Evolutionary conservation across 1,139 yeast genomes (phyloP), one percentile per base, ranked within the genome.

Genomic region (Yamadazyma triangularis): DNA sequence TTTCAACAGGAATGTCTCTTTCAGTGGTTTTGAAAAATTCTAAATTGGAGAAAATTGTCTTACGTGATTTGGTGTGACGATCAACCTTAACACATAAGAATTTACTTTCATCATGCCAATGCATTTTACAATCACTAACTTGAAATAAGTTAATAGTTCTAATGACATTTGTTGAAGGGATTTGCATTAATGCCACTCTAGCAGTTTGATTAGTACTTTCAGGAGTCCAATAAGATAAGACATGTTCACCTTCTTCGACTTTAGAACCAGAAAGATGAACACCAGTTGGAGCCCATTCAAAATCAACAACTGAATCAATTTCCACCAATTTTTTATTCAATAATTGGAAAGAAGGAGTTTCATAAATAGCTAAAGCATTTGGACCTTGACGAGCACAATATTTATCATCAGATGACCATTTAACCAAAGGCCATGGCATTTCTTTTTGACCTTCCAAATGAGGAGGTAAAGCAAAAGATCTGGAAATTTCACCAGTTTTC

Each of bases 321-420:
- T 84, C 86, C 51, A 88, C 70, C 47, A 86, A 68, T 65, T 89
- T 89, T 65, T 85, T 86, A 52, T 88, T 96, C 46, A 91, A 66
- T 43, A 91, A 63, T 45, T 69, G 70, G 66, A 75, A 79, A 28
- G 79, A 71, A 54, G 85, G 78, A 30, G 87, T 73, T 34, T 79
- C 79, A 60, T 89, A 93, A 42, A 93, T 75, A 30, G 95, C 91
- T 47, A 93, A 70, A 34, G 95, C 96, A 44, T 86, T 93, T 35
- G 95, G 95, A 33, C 91, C 91, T 60, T 86, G 78, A 66, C 98
- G 84, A 35, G 96, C 97, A 67, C 95, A 86, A 69, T 81, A 93
- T 60, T 79, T 81, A 61, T 87, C 96, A 62, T 93, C 94, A 49
- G 70, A 73, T 27, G 97, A 87, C 97, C 98, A 93, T 63, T 88